Percentiles rank a stretch among this genome's conserved stretches.
phyloP scores from a whole-genome alignment of 257 asterid species.

The Voacanga thouarsii region DNA sequence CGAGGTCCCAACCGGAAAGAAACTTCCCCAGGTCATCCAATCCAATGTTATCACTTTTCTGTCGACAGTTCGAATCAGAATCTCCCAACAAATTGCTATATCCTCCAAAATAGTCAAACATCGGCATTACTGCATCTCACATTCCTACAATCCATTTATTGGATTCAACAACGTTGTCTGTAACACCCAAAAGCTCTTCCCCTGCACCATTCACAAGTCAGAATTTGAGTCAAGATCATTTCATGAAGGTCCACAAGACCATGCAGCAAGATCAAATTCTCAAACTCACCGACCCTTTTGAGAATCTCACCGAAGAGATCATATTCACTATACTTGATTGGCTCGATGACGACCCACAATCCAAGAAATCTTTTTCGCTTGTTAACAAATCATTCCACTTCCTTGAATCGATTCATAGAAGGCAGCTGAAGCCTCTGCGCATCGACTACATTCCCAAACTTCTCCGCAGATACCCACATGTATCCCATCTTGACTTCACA shows the following conservation, averaged over 20 bases:
- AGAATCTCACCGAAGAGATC: conserved; percentile 34
- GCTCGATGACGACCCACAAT: conserved; percentile 28
- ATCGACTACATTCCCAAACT: conserved; percentile 17
- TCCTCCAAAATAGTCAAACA: too few species aligned
- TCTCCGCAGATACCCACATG: conserved; percentile 23
- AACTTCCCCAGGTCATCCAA: too few species aligned
- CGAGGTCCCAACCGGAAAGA: too few species aligned
- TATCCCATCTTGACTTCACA: conserved; percentile 30
- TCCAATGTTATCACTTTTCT: too few species aligned
- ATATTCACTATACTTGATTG: conserved; percentile 31
- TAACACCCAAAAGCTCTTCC: not conserved
- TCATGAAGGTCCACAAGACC: conserved; percentile 4
- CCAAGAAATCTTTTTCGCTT: conserved; percentile 34
- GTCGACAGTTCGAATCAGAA: too few species aligned
- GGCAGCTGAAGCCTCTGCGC: conserved; percentile 27
- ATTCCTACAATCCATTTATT: too few species aligned
- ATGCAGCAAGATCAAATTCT: not conserved
- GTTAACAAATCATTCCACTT: conserved; percentile 32
- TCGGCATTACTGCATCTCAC: too few species aligned
- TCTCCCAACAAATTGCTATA: too few species aligned
- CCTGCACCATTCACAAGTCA: not conserved
- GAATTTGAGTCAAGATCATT: not conserved
- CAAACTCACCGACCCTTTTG: conserved; percentile 15
- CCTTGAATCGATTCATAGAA: conserved; percentile 37
- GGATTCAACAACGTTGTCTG: not conserved